Base-by-base conservation (phyloP, 192 early-diverging fungal genomes). In the Linnemannia schmuckeri region DNA sequence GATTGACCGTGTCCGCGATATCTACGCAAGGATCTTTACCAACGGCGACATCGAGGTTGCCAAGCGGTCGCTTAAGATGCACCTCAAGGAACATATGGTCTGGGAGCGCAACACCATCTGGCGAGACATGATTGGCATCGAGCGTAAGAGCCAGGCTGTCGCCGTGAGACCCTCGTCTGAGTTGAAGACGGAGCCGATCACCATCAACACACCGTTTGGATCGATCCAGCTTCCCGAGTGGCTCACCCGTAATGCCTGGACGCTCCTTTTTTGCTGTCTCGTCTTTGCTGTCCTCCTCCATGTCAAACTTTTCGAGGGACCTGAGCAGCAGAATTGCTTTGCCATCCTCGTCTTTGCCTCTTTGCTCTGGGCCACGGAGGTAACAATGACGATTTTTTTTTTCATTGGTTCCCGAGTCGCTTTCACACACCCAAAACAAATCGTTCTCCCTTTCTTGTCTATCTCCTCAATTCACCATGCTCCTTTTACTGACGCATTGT, bases 41-140 rank as follows among this genome's bases (percentile, higher is more conserved):
- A 91, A 92, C 74, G 89, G 89, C 69, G 91, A 94, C 70, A 69
- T 93, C 20, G 93, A 93, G 33, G 82, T 91, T 35, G 96, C 97
- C 10, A 89, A 92, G 40, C 87, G 87, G 3, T 96, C 97, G 74
- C 94, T 99, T 42, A 94, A 95, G 76, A 88, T 91, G 33, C 93
- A 96, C 86, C 89, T 98, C 83, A 93, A 97, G 73, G 97, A 98
- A 85, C 95, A 96, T 55, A 94, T 99, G 81, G 96, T 97, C 6
- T 98, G 96, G 95, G 97, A 99, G 88, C 94, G 98, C 82, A 99
- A 98, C 89, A 99, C 98, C 0, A 94, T 99, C 35, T 99, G 98
- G 98, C 92, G 97, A 78, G 98, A 99, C 85, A 97, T 99, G 96
- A 95, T 99, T 83, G 95, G 95, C 47, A 93, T 93, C 81, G 97